Base-by-base conservation (phyloP, 495 filamentous ascomycete genomes). In the Bacidia gigantensis region DNA sequence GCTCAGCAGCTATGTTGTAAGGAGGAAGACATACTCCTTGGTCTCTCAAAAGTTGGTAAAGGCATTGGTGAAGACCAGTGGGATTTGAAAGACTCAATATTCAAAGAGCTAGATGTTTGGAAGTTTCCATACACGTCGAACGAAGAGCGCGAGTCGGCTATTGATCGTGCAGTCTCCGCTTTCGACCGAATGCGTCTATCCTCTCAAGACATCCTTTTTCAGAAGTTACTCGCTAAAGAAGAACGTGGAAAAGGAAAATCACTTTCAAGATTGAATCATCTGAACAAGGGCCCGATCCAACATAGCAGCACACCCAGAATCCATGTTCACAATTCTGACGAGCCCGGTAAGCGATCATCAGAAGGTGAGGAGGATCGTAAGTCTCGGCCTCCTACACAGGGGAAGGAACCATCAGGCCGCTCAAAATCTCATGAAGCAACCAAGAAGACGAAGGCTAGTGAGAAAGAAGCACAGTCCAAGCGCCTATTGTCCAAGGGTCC, bases 41-140 rank as follows among this genome's bases (percentile, higher is more conserved):
- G 75, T 17, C 74, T 76, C 11, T 67, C 79, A 39, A 75, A 80
- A 53, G 69, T 70, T 48, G 75, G 66, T 26, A 75, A 76, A 51
- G 73, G 81, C 45, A 80, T 78, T 23, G 69, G 76, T 40, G 64
- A 69, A 2, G 74, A 78, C 58, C 84, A 84, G 52, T 88, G 78
- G 69, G 71, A 73, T 49, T 67, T 90, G 44, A 76, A 69, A 58
- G 86, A 86, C 61, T 79, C 77, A 55, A 71, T 72, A 40, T 94
- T 82, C 72, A 87, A 83, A 59, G 88, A 95, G 52, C 70, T 95
- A 25, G 84, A 95, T 61, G 75, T 87, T 17, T 94, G 82, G 75
- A 77, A 77, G 12, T 92, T 87, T 64, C 70, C 75, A 5, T 92
- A 89, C 63, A 64, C 22, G 65, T 75, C 26, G 29, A 35, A 14